These are phyloP conservation scores for Tuber melanosporum DNA, from an alignment of 495 filamentous ascomycete genomes.

Conservation along the genomic window DNA sequence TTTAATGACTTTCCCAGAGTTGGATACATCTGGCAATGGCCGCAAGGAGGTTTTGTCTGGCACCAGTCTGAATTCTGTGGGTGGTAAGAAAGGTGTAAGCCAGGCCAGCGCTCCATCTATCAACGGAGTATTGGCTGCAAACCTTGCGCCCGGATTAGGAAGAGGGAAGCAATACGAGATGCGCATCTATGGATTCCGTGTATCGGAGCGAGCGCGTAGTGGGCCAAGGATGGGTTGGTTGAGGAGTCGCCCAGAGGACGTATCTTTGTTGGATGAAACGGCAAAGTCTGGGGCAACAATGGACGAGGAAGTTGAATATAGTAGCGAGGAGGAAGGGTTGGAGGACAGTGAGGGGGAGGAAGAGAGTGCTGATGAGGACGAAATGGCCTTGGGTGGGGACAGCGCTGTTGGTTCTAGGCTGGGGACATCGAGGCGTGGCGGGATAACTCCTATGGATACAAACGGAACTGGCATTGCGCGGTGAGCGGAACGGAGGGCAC, in stretches of 20 bases:
- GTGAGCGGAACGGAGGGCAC: slow-evolving; percentile 14
- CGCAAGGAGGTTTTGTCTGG: slow-evolving; percentile 43
- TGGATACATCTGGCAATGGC: slow-evolving; percentile 56
- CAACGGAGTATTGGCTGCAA: slow-evolving; percentile 75
- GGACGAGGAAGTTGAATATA: slow-evolving; percentile 23
- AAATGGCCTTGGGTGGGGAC: slow-evolving; percentile 16
- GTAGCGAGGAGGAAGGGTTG: slow-evolving; percentile 43
- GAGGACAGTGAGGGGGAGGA: slow-evolving; percentile 49
- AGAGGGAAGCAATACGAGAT: slow-evolving; percentile 81
- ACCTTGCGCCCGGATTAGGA: slow-evolving; percentile 83
- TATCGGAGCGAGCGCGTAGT: slow-evolving; percentile 75
- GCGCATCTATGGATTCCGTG: slow-evolving; percentile 92
- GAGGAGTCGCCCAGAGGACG: slow-evolving; percentile 69
- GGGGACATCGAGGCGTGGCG: slow-evolving; percentile 20
- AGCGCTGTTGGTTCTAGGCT: slow-evolving; percentile 21
- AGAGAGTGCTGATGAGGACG: slow-evolving; percentile 50
- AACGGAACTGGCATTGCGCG: slow-evolving; percentile 18
- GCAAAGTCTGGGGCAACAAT: slow-evolving; percentile 46
- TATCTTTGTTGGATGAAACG: slow-evolving; percentile 77
- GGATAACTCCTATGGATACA: slow-evolving; percentile 31
- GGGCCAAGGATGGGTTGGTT: slow-evolving; percentile 97
- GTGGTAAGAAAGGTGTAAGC: slow-evolving; percentile 43
- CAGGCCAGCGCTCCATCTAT: slow-evolving; percentile 48
- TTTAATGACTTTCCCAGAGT: slow-evolving; percentile 95
- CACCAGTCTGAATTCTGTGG: slow-evolving; percentile 44